These are phyloP conservation scores for Ophiostoma triangulosporum DNA, from an alignment of 2,329 filamentous ascomycete genomes.

Conservation along the genomic window DNA sequence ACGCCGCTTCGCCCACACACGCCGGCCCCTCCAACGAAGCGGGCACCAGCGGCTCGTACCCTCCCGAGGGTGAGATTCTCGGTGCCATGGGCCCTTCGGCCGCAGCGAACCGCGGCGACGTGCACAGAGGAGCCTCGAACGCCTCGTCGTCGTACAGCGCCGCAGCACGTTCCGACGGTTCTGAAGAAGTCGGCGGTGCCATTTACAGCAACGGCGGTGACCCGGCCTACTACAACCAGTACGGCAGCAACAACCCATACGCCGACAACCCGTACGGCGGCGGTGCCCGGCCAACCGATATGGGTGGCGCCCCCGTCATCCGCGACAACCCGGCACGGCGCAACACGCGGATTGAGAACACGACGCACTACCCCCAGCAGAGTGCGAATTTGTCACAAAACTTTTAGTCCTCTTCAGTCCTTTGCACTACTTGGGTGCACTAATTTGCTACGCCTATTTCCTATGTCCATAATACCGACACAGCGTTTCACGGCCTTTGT, in stretches of 20 bases:
- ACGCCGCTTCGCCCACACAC: conserved; percentile 55
- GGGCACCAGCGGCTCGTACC: conserved; percentile 38
- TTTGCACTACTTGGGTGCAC: neutral
- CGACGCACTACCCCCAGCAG: conserved; percentile 78
- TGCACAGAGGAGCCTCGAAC: conserved; percentile 84
- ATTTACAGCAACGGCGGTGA: conserved; percentile 29
- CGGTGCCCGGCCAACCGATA: conserved; percentile 27
- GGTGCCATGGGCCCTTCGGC: conserved; percentile 67
- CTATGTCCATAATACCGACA: neutral
- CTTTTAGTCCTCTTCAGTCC: conserved; percentile 35
- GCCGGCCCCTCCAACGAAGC: conserved; percentile 55
- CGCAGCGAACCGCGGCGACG: conserved; percentile 52
- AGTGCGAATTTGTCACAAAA: conserved; percentile 95
- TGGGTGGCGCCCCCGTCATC: conserved; percentile 61
- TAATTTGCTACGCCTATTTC: neutral
- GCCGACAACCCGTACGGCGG: conserved; percentile 27
- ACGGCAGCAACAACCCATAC: conserved; percentile 44
- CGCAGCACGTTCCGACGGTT: conserved; percentile 59
- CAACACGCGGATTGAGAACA: conserved; percentile 90
- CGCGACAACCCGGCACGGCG: conserved; percentile 83
- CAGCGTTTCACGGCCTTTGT: neutral
- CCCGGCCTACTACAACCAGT: conserved; percentile 44
- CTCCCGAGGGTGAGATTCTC: conserved; percentile 67
- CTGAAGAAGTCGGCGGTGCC: conserved; percentile 37
- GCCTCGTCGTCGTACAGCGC: conserved; percentile 92